A percentile compares a stretch with the other conserved stretches of the same genome.
Conservation (phyloP, 305 asterid genomes). For the Fraxinus angustifolia region DNA sequence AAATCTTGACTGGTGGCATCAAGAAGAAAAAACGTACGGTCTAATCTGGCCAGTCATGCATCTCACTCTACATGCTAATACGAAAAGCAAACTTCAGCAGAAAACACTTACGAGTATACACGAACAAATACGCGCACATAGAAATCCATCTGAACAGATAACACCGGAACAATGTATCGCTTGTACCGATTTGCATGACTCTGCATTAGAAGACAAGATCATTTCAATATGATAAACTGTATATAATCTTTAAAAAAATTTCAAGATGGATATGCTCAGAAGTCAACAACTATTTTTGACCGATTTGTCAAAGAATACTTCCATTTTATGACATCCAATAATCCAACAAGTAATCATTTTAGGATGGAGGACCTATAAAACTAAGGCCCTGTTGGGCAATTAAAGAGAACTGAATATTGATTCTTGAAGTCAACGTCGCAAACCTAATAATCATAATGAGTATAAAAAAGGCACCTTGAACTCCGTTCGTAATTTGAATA, state of each 20-base stretch:
- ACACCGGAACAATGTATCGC: slow-evolving; percentile 84
- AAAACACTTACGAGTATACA: slow-evolving; percentile 65
- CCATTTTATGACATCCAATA: background rate
- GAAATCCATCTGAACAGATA: slow-evolving; percentile 95
- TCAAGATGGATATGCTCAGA: background rate
- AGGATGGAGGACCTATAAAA: background rate
- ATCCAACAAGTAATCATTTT: background rate
- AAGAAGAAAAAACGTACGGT: background rate
- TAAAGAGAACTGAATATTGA: background rate
- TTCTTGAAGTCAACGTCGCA: background rate
- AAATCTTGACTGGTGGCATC: background rate
- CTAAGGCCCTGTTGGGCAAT: background rate
- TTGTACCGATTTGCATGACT: slow-evolving; percentile 97
- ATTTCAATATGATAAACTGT: background rate
- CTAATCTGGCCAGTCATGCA: slow-evolving; percentile 1
- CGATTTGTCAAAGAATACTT: background rate
- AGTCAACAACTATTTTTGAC: background rate
- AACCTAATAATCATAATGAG: background rate
- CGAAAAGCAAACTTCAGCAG: slow-evolving; percentile 19
- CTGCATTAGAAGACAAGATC: slow-evolving; percentile 40
- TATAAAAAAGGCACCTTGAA: background rate
- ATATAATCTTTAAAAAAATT: background rate
- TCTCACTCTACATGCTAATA: background rate
- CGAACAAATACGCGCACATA: slow-evolving; percentile 96
- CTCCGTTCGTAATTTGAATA: background rate